Evolutionary conservation across 306 rosid genomes (phyloP), one percentile per base, ranked within the genome.

Genomic region (Hippophae tibetana): DNA sequence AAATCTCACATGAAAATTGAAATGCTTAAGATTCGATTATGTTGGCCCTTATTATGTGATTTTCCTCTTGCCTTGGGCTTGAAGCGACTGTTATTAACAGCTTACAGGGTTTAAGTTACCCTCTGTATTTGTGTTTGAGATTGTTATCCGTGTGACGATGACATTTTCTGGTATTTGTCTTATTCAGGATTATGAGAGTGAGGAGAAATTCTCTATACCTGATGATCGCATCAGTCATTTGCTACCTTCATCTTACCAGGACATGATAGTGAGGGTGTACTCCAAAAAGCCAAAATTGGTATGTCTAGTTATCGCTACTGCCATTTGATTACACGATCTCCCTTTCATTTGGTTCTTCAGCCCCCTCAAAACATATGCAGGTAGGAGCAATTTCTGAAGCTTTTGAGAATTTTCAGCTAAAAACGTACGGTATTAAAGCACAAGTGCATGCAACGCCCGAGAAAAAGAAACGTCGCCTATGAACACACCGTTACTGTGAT

Each of bases 261-360:
- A 92, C 57, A 78, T 81, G 95, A 85, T 92, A 67, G 96, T 92
- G 59, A 79, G 92, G 78, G 98, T 92, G 68, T 92, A 92, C 56
- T 72, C 98, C 57, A 92, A 92, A 75, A 92, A 75, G 79, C 95
- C 98, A 26, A 95, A 92, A 72, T 68, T 92, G 96, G 98, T 90
- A 47, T 66, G 90, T 79, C 53, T 54, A 48, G 56, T 46, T 25
- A 67, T 54, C 55, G 54, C 46, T 60, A 10, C 68, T 5, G 48
- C 52, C 43, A 2, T 63, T 67, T 66, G 23, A 60, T 59, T 54
- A 40, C 60, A 42, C 60, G 10, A 14, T 64, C 11, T 58, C 42
- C 56, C 56, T 26, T 62, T 13, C 1, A 26, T 52, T n/a, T 46
- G 1, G 5, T 45, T 51, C 7, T n/a, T 5, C 44, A 49, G 27